Conservation (phyloP, 2,329 filamentous ascomycete species). For the Eutypella sp. region DNA sequence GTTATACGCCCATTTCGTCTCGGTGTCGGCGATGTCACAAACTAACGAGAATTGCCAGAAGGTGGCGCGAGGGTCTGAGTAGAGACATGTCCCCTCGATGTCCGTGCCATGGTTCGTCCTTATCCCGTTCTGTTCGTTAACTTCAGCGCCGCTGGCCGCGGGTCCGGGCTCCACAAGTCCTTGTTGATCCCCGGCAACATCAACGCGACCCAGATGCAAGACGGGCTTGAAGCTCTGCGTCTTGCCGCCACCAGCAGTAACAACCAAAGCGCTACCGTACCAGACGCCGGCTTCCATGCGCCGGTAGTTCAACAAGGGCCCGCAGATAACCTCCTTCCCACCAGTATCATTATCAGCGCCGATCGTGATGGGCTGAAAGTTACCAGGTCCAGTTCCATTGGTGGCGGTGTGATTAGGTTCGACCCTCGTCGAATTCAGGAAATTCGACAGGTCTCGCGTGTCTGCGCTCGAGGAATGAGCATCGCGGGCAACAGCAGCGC, state of each 20-base stretch:
- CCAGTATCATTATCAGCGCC: constrained; percentile 36
- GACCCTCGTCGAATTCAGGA: constrained; percentile 51
- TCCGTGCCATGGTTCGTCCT: constrained; percentile 25
- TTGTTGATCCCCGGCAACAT: constrained; percentile 18
- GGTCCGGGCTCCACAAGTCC: constrained; percentile 24
- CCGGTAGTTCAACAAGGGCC: constrained; percentile 73
- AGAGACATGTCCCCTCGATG: constrained; percentile 54
- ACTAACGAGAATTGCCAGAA: constrained; percentile 91
- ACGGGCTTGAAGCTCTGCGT: constrained; percentile 54
- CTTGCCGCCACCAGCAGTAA: constrained; percentile 66
- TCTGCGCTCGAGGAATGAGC: constrained; percentile 33
- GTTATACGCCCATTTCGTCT: constrained; percentile 74
- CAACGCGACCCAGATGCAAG: constrained; percentile 46
- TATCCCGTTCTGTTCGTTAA: constrained; percentile 34
- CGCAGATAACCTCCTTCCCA: constrained; percentile 60
- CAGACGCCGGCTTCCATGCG: constrained; percentile 66
- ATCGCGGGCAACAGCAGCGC: constrained; percentile 39
- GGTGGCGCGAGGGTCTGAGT: constrained; percentile 65
- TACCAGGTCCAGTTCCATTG: constrained; percentile 27
- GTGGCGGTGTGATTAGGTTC: constrained; percentile 31
- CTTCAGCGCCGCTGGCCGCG: constrained; percentile 24
- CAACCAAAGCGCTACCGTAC: constrained; percentile 82
- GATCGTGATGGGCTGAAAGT: constrained; percentile 47
- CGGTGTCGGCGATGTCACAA: constrained; percentile 65
- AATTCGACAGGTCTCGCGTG: constrained; percentile 49